Evolutionary conservation across 495 filamentous ascomycete genomes (phyloP), one percentile per base, ranked within the genome.

Genomic region (Pyrenopolyporus hunteri): DNA sequence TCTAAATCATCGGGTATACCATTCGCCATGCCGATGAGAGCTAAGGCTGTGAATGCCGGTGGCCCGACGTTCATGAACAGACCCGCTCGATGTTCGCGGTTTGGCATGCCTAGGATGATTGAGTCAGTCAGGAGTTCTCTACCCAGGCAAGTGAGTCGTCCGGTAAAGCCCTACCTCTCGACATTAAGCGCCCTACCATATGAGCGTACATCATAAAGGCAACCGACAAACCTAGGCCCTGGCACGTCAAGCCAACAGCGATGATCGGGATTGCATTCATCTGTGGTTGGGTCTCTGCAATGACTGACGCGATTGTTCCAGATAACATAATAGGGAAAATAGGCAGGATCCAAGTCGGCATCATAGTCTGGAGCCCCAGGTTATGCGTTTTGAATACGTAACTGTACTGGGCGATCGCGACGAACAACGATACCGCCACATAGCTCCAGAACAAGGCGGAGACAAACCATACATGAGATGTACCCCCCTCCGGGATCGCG

Each of bases 21-120:
- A 10, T 77, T 74, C 0, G 84, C 82, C 81, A 89, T 86, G 14
- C 80, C 80, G 28, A 91, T 82, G 7, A 91, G 71, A 1, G 87
- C 87, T 0, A 88, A 72, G 3, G 80, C 83, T 3, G 87, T 90
- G 73, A 89, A 92, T 3, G 82, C 80, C 0, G 87, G 78, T 8
- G 86, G 85, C 0, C 83, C 87, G 3, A 89, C 87, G 14, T 84
- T 85, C 63, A 91, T 89, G 73, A 89, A 89, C 78, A 91, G 85
- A 1, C 83, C 85, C 0, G 84, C 79, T 45, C 85, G 66, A 71
- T 59, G 81, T 71, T 62, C 71, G 39, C 40, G 83, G 43, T 67
- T 60, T 1, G 82, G 83, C 10, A 85, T 72, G 0, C 82, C 67
- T 70, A 6, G 28, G 8, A 13, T 31, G 5, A 22, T 9, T 56